Base-by-base conservation (phyloP, 2,329 filamentous ascomycete genomes). In the Cladophialophora yegresii region DNA sequence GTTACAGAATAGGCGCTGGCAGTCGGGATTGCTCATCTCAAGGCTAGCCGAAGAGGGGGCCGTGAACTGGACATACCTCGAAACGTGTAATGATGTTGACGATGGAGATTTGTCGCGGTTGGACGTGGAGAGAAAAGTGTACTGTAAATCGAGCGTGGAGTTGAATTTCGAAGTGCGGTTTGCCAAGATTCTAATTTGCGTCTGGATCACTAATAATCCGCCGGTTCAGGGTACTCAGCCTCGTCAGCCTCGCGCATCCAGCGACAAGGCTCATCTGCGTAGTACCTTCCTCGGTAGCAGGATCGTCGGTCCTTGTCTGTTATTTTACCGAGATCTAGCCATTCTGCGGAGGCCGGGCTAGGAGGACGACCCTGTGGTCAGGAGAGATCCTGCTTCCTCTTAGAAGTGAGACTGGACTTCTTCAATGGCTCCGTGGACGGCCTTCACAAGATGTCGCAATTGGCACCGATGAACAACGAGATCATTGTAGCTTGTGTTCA, bases 21-120 rank as follows among this genome's bases (percentile, higher is more conserved):
- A 64, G 36, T 54, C 53, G 47, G 61, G 67, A 71, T 66, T 69
- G 67, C 67, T 69, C 69, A 71, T 69, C 67, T 64, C 61, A 67
- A 67, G 70, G 70, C 70, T 67, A 69, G 66, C 69, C 69, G 70
- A 71, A 71, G 36, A 28, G 70, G 67, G 65, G 64, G 53, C 54
- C 40, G 40, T 62, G 62, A 10, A 53, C 50, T 63, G 36, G 54
- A 71, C 70, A 70, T 71, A 71, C 70, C 70, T 71, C 69, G 56
- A 40, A 23, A 47, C 32, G 58, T 32, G 32, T 43, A 45, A 22
- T 57, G 50, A 22, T 28, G 50, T 65, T 57, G 65, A 65, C 55
- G 62, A 54, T 51, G 43, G 43, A 61, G 32, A 57, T 64, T 64
- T 68, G 66, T 66, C 55, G 59, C 59, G 61, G 65, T 57, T 63